A percentile compares a stretch with the other conserved stretches of the same genome.
phyloP scores from a whole-genome alignment of 2,329 filamentous ascomycete species.

The Magnaporthales sp. region DNA sequence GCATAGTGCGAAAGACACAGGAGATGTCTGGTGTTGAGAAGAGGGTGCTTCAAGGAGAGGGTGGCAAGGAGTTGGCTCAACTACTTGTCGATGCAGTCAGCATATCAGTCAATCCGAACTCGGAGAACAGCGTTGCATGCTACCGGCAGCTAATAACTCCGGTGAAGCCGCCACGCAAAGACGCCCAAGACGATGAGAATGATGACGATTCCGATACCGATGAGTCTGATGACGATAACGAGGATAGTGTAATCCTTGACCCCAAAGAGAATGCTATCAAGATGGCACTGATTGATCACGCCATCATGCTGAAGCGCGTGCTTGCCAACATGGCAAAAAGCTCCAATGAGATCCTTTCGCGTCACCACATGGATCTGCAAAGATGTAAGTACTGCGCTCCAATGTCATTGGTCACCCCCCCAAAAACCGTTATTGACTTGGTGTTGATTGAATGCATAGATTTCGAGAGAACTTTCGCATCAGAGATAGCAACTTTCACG shows the following conservation, averaged over 20 bases:
- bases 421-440: neutral
- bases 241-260: conserved; percentile 31
- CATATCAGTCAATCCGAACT: conserved; percentile 64
- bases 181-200: conserved; percentile 25
- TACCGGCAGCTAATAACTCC: conserved; percentile 68
- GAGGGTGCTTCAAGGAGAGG: conserved; percentile 60
- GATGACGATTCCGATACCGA: conserved; percentile 32
- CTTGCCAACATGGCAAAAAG: conserved; percentile 59
- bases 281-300: conserved; percentile 82
- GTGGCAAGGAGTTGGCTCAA: conserved; percentile 50
- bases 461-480: conserved; percentile 54
- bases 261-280: conserved; percentile 70
- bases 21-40: conserved; percentile 74
- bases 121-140: conserved; percentile 67
- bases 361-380: conserved; percentile 50
- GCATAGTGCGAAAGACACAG: conserved; percentile 82
- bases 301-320: conserved; percentile 77
- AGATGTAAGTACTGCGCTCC: conserved; percentile 43
- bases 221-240: conserved; percentile 25
- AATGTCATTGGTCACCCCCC: neutral
- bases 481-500: conserved; percentile 56
- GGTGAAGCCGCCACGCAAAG: conserved; percentile 29
- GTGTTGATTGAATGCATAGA: conserved; percentile 32
- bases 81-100: conserved; percentile 67
- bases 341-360: conserved; percentile 48